Conservation (phyloP, 192 early-diverging fungal genomes). For the Phycomyces blakesleeanus region DNA sequence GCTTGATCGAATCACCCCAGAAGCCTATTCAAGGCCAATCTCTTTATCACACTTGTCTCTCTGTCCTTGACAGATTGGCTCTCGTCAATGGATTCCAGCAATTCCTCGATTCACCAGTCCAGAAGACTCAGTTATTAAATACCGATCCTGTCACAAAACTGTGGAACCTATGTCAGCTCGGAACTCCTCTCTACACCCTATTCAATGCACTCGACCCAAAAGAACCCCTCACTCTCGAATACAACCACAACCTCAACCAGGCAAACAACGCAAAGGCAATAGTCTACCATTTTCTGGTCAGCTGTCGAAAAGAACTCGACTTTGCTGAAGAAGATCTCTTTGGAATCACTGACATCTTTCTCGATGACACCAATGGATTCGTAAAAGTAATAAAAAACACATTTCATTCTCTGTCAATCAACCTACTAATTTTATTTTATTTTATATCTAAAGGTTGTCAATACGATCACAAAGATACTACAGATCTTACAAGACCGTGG, state of each 20-base stretch:
- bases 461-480: slow-evolving; percentile 75
- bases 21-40: slow-evolving; percentile 43
- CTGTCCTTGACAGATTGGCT: slow-evolving; percentile 65
- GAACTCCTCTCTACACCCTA: slow-evolving; percentile 62
- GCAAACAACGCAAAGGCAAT: slow-evolving; percentile 75
- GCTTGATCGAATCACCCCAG: slow-evolving; percentile 23
- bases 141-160: slow-evolving; percentile 66
- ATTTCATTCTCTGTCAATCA: background rate
- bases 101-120: slow-evolving; percentile 45
- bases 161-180: slow-evolving; percentile 69
- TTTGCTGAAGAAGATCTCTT: slow-evolving; percentile 76
- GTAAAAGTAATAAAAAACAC: slow-evolving; percentile 68
- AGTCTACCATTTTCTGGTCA: slow-evolving; percentile 84
- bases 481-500: slow-evolving; percentile 72
- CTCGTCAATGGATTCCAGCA: slow-evolving; percentile 66
- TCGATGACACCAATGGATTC: slow-evolving; percentile 94
- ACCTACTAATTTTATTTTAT: slow-evolving; percentile 21
- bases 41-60: slow-evolving; percentile 69
- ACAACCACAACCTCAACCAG: slow-evolving; percentile 48
- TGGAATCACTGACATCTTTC: slow-evolving; percentile 82
- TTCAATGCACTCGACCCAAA: slow-evolving; percentile 67
- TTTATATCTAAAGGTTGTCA: slow-evolving; percentile 60
- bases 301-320: slow-evolving; percentile 77
- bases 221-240: slow-evolving; percentile 56
- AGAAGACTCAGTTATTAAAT: slow-evolving; percentile 35